A percentile compares a stretch with the other conserved stretches of the same genome.
phyloP scores from a whole-genome alignment of 2,329 filamentous ascomycete genomes.

The Neofusicoccum ribis region DNA sequence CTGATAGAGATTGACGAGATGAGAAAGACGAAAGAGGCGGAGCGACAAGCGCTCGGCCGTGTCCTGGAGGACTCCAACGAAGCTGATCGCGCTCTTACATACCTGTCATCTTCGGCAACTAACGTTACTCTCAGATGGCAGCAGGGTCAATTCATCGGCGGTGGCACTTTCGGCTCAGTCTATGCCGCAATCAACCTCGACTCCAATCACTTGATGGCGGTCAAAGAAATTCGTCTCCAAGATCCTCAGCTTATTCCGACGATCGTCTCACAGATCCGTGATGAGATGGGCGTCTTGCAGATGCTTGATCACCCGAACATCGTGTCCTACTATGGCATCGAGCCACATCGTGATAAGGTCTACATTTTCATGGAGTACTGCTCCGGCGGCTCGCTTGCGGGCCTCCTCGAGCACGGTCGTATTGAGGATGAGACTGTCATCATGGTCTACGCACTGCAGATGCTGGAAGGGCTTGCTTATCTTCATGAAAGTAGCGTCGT shows the following conservation, averaged over 20 bases:
- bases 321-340: constrained; percentile 96
- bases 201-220: constrained; percentile 93
- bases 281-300: constrained; percentile 96
- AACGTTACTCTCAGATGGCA: constrained; percentile 98
- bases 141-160: constrained; percentile 96
- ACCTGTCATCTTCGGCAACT: constrained; percentile 88
- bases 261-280: constrained; percentile 88
- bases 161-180: constrained; percentile 95
- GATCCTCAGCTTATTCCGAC: constrained; percentile 95
- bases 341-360: constrained; percentile 97
- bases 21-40: constrained; percentile 76
- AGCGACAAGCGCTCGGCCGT: constrained; percentile 82
- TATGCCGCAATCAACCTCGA: constrained; percentile 98
- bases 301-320: constrained; percentile 96
- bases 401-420: constrained; percentile 86
- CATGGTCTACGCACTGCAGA: constrained; percentile 92
- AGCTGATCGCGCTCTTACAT: constrained; percentile 90
- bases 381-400: constrained; percentile 88
- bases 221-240: constrained; percentile 96
- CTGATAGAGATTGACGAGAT: constrained; percentile 75
- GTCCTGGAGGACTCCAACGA: constrained; percentile 95
- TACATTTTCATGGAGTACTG: constrained; percentile 99
- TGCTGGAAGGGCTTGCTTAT: constrained; percentile 91
- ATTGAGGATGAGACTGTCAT: constrained; percentile 98
- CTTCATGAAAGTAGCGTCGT: constrained; percentile 89